phyloP scores from a whole-genome alignment of 495 filamentous ascomycete genomes.

The Lichina pygmaea region DNA sequence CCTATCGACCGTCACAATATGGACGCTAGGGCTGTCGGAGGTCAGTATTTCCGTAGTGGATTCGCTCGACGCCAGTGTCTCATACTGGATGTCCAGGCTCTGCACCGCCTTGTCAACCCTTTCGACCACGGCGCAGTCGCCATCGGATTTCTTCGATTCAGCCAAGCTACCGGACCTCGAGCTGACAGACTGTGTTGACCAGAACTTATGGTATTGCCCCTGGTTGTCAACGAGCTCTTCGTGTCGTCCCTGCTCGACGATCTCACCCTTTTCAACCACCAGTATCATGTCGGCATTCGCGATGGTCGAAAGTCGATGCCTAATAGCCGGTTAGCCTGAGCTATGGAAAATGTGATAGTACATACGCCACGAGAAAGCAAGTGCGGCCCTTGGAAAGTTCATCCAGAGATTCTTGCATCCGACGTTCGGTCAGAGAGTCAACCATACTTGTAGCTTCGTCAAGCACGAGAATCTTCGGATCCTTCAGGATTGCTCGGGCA shows the following conservation, averaged over 20 bases:
- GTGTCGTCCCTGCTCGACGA: slow-evolving; percentile 24
- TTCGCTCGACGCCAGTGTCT: too few relatives aligned
- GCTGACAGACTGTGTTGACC: slow-evolving; percentile 21
- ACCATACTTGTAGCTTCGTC: slow-evolving; percentile 70
- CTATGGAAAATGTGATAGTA: not conserved
- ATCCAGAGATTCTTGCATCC: slow-evolving; percentile 17
- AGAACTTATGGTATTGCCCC: slow-evolving; percentile 33
- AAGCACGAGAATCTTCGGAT: slow-evolving; percentile 57
- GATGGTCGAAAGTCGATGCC: slow-evolving; percentile 30
- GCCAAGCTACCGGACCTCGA: not conserved
- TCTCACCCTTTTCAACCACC: slow-evolving; percentile 19
- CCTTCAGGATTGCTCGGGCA: slow-evolving; percentile 41
- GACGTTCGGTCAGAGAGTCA: slow-evolving; percentile 37
- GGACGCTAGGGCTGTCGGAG: too few relatives aligned
- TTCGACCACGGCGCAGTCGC: too few relatives aligned
- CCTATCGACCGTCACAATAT: too few relatives aligned
- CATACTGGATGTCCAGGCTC: too few relatives aligned
- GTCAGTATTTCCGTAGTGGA: too few relatives aligned
- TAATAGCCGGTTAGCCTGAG: slow-evolving; percentile 12
- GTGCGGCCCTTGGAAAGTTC: slow-evolving; percentile 10
- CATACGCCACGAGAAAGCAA: slow-evolving; percentile 23
- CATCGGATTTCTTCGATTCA: too few relatives aligned
- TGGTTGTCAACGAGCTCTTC: slow-evolving; percentile 25
- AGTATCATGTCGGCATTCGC: slow-evolving; percentile 23
- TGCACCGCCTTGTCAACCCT: too few relatives aligned